Percentiles rank a stretch among this genome's conserved stretches.
phyloP scores from a whole-genome alignment of 805 yeast species.

The Candida krabiensis region DNA sequence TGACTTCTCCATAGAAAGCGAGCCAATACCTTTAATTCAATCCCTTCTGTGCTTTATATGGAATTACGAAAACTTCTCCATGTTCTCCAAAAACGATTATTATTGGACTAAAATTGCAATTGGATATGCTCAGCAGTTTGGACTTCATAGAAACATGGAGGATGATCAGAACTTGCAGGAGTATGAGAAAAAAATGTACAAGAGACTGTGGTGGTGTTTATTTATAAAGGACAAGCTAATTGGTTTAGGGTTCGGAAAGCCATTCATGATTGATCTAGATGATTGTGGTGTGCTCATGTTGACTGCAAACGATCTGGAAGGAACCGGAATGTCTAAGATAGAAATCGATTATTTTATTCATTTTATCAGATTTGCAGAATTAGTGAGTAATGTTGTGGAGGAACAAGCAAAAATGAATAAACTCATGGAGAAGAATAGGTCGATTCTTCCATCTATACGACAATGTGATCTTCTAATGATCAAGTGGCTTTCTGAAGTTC shows the following conservation, averaged over 20 bases:
- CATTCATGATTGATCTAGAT: slow-evolving; percentile 62
- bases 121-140: slow-evolving; percentile 72
- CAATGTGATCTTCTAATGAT: slow-evolving; percentile 76
- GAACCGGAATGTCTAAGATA: slow-evolving; percentile 47
- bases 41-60: slow-evolving; percentile 40
- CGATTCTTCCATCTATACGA: slow-evolving; percentile 42
- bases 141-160: slow-evolving; percentile 55
- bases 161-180: slow-evolving; percentile 8
- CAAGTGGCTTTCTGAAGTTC: slow-evolving; percentile 69
- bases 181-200: slow-evolving; percentile 26
- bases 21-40: slow-evolving; percentile 62
- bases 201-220: slow-evolving; percentile 65
- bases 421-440: slow-evolving; percentile 47
- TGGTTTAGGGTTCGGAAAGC: slow-evolving; percentile 75
- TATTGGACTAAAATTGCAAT: slow-evolving; percentile 77
- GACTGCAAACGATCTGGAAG: slow-evolving; percentile 60
- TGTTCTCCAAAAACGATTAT: slow-evolving; percentile 57
- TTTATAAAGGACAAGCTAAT: slow-evolving; percentile 69
- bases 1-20: slow-evolving; percentile 68
- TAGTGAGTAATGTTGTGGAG: slow-evolving; percentile 65
- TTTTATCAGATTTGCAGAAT: slow-evolving; percentile 64
- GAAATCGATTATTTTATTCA: slow-evolving; percentile 62
- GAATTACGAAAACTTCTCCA: slow-evolving; percentile 25
- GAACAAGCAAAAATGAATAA: slow-evolving; percentile 73
- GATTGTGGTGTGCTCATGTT: slow-evolving; percentile 81